Evolutionary conservation across 75 land plant genomes (phyloP).

Genomic region (Selaginella moellendorffii): DNA sequence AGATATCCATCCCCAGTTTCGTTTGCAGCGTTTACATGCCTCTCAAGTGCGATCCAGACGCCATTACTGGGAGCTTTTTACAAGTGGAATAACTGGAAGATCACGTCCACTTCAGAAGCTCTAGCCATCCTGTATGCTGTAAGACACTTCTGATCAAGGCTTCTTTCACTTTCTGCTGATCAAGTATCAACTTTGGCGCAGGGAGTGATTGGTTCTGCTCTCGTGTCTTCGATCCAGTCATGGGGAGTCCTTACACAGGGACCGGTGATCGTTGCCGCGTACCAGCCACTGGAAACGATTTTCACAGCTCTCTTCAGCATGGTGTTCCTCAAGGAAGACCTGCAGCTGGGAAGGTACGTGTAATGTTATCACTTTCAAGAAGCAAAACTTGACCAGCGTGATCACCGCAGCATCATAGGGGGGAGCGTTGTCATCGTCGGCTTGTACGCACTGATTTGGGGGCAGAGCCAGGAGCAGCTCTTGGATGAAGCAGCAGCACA

Average conservation of each 20-base stretch:
- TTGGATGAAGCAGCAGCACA: background rate
- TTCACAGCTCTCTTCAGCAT: background rate
- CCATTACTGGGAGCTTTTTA: background rate
- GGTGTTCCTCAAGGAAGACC: background rate
- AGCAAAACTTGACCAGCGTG: too few species aligned
- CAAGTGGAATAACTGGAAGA: conserved; percentile 10
- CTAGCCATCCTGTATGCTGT: background rate
- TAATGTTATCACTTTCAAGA: too few species aligned
- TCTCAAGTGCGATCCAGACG: conserved; percentile 7
- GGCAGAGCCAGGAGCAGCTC: background rate
- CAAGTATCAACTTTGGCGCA: background rate
- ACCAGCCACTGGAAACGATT: conserved; percentile 9
- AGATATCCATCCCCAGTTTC: conserved; percentile 21
- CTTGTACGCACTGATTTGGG: background rate
- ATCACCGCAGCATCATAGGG: background rate
- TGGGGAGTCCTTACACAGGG: conserved; percentile 8
- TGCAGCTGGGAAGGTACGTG: background rate
- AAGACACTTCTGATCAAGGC: too few species aligned
- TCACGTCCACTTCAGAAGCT: background rate
- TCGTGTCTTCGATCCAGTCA: conserved; percentile 8
- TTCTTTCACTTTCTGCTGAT: background rate
- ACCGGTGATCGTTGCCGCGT: conserved; percentile 17
- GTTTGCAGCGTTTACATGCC: conserved; percentile 4
- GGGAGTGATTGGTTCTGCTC: conserved; percentile 7
- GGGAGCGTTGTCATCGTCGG: background rate